A percentile compares a stretch with the other conserved stretches of the same genome.
Conservation (phyloP, 2,329 filamentous ascomycete genomes). For the Magnaporthiopsis incrustans region DNA sequence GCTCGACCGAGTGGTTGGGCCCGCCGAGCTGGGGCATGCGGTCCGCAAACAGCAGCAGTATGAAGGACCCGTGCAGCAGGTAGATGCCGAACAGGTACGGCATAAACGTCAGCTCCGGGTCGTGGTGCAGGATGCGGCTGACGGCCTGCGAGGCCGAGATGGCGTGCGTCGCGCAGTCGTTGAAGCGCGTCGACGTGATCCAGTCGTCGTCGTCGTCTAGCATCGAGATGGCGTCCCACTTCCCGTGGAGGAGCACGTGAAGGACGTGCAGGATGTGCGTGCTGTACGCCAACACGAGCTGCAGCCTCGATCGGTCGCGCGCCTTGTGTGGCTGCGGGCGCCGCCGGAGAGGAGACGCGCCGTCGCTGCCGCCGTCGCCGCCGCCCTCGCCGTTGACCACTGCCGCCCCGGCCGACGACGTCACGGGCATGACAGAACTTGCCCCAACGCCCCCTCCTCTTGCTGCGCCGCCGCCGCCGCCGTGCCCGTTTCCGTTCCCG, state of each 20-base stretch:
- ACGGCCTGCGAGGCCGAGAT: constrained; percentile 38
- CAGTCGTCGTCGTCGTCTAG: constrained; percentile 40
- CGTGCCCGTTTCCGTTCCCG: background rate
- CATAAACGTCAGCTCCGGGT: constrained; percentile 43
- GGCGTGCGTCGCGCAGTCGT: constrained; percentile 36
- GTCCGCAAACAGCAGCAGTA: constrained; percentile 40
- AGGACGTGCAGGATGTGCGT: constrained; percentile 40
- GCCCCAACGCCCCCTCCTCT: background rate
- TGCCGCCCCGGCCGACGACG: background rate
- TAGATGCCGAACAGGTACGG: constrained; percentile 46
- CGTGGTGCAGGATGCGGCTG: constrained; percentile 35
- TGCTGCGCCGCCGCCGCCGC: background rate
- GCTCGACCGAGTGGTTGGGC: constrained; percentile 35
- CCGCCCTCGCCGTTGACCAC: constrained; percentile 1
- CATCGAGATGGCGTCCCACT: constrained; percentile 42
- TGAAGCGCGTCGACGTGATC: constrained; percentile 37
- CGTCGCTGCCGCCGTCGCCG: constrained; percentile 11
- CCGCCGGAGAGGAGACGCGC: background rate
- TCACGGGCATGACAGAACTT: background rate
- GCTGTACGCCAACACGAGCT: constrained; percentile 37
- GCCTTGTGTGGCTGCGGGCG: background rate
- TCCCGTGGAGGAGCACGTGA: constrained; percentile 38
- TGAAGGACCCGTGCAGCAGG: constrained; percentile 41
- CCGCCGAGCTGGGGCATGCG: constrained; percentile 36
- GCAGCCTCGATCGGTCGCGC: constrained; percentile 22